Evolutionary conservation across 2,329 filamentous ascomycete species (phyloP), one percentile per base, ranked within the genome.

Genomic region (Aspergillus quadrilineatus): DNA sequence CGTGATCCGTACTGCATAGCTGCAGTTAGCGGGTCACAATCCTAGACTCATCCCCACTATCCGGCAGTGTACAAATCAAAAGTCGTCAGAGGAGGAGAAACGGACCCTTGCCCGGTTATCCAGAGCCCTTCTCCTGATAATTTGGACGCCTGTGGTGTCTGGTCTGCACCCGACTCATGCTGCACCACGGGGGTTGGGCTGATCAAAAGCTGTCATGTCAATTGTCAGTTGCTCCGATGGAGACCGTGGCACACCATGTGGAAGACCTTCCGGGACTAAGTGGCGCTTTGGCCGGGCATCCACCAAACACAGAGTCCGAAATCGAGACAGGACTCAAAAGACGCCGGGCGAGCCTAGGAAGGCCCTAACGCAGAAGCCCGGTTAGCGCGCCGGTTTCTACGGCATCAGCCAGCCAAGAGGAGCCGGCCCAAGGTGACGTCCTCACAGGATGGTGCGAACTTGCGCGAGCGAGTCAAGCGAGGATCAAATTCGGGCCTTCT

Each of bases 241-340:
- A 50, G 53, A 57, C 49, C 45, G 47, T 58, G 60, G 54, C 48
- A 58, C 51, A 59, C 64, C 66, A 64, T 65, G 65, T 66, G 61
- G 62, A 45, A 64, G 58, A 53, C 49, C 53, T 63, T 60, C 64
- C 63, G 64, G 60, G 52, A 60, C 52, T 48, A 42, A 42, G 63
- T 66, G 61, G 63, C 63, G 60, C 59, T 58, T 60, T 67, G 62
- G 61, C 60, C 63, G 37, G 28, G 60, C 65, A 61, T 63, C 65
- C 60, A 64, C 65, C 62, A 65, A 67, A 65, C 65, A 65, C 62
- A 62, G 60, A 63, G 60, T 61, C 61, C 63, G 59, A 28, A 58
- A 65, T 63, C 60, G 57, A 60, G 56, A 43, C 48, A 55, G 42
- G 50, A 58, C 26, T 28, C 26, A 28, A 5, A 28, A 28, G 26